Conservation (phyloP, 208 protist genomes). For the Wallacemonas sp. region DNA sequence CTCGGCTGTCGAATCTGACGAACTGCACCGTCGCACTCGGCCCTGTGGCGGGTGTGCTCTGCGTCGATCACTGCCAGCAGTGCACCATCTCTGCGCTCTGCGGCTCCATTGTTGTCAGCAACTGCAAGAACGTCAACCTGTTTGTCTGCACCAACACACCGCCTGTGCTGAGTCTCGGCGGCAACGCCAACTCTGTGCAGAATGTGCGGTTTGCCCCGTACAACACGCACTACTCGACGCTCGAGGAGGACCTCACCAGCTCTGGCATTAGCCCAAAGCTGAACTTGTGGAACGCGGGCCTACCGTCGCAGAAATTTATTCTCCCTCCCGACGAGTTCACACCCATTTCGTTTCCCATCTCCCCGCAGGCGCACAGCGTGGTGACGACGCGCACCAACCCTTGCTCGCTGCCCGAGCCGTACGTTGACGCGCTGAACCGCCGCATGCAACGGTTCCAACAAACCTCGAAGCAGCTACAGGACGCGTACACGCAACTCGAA, state of each 20-base stretch:
- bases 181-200: constrained; percentile 29
- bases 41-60: constrained; percentile 80
- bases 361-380: constrained; percentile 50
- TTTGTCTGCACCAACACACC: constrained; percentile 90
- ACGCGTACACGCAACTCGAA: constrained; percentile 63
- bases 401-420: constrained; percentile 69
- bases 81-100: constrained; percentile 84
- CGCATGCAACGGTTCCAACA: constrained; percentile 77
- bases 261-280: constrained; percentile 86
- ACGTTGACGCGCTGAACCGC: constrained; percentile 63
- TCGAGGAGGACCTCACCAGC: constrained; percentile 81
- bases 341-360: constrained; percentile 73
- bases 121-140: constrained; percentile 70
- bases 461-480: constrained; percentile 66
- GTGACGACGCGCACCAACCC: constrained; percentile 84
- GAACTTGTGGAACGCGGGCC: constrained; percentile 87
- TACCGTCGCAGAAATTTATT: constrained; percentile 60
- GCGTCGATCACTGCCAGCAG: constrained; percentile 82
- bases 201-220: constrained; percentile 88
- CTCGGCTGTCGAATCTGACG: constrained; percentile 72
- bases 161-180: constrained; percentile 62
- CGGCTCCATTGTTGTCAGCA: constrained; percentile 74
- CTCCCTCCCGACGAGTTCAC: constrained; percentile 85
- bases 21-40: constrained; percentile 89
- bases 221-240: constrained; percentile 87